These are phyloP conservation scores for Penicillium canescens DNA, from an alignment of 495 filamentous ascomycete genomes.

Conservation along the genomic window DNA sequence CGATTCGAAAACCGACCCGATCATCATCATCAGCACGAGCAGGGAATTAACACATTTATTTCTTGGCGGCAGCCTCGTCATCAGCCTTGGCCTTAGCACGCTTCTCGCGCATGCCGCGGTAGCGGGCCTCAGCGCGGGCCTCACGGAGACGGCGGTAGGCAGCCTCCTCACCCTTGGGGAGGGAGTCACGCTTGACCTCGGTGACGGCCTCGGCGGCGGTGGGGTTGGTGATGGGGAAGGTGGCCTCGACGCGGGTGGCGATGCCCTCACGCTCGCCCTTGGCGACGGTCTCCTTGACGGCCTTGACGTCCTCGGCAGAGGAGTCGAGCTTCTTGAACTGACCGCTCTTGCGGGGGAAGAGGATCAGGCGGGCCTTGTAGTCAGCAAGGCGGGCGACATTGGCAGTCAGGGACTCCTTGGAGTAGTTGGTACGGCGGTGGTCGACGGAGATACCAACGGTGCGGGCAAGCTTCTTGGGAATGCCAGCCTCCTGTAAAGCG, in stretches of 20 bases:
- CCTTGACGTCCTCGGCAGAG: conserved; percentile 80
- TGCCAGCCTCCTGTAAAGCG: conserved; percentile 76
- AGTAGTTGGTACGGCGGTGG: conserved; percentile 93
- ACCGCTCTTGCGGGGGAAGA: conserved; percentile 95
- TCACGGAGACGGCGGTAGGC: conserved; percentile 85
- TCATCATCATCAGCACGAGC: conserved; percentile 53
- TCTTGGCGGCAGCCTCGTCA: conserved; percentile 82
- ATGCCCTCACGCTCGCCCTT: conserved; percentile 55
- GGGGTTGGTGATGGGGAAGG: conserved; percentile 72
- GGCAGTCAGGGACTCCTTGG: conserved; percentile 83
- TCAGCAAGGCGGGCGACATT: conserved; percentile 96
- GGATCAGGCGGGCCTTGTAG: conserved; percentile 90
- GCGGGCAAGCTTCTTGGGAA: conserved; percentile 88
- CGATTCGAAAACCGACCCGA: conserved; percentile 46
- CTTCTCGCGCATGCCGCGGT: conserved; percentile 86
- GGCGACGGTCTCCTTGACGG: conserved; percentile 58
- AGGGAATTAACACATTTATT: conserved; percentile 66
- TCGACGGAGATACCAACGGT: conserved; percentile 98
- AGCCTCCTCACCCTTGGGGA: conserved; percentile 75
- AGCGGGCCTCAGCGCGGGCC: conserved; percentile 80
- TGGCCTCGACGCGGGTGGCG: conserved; percentile 52
- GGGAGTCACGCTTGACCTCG: conserved; percentile 79
- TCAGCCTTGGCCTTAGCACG: conserved; percentile 88
- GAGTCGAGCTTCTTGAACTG: conserved; percentile 89
- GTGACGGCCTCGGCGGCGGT: conserved; percentile 57